Evolutionary conservation across 371 early-diverging fungal genomes (phyloP).

Genomic region (Nematocida sp.): DNA sequence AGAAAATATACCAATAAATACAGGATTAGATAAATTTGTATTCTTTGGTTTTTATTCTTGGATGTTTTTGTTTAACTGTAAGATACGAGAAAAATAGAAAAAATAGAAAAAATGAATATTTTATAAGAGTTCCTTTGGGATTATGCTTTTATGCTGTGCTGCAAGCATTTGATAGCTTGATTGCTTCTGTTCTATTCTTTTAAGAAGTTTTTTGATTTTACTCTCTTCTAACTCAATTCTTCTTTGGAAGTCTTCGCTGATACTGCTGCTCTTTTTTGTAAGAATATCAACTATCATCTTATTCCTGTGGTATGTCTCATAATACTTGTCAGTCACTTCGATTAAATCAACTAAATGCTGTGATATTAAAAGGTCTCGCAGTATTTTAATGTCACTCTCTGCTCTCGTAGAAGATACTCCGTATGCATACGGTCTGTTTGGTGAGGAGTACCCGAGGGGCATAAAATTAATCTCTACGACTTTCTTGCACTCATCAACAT

Average conservation of each 20-base stretch:
- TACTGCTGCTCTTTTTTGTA: constrained; percentile 6
- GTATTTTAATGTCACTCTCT: constrained; percentile 37
- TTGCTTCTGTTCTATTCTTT: constrained; percentile 40
- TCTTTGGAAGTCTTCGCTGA: constrained; percentile 55
- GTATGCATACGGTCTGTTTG: constrained; percentile 60
- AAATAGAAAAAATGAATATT: too few relatives aligned
- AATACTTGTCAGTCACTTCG: constrained; percentile 64
- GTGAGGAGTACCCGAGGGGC: constrained; percentile 32
- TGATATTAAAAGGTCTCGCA: constrained; percentile 61
- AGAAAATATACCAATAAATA: too few relatives aligned
- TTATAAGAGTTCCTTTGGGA: constrained; percentile 23
- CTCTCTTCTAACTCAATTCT: constrained; percentile 37
- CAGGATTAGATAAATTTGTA: too few relatives aligned
- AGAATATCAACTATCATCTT: constrained; percentile 50
- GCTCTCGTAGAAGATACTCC: constrained; percentile 23
- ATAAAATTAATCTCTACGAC: constrained; percentile 51
- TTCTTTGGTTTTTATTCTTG: too few relatives aligned
- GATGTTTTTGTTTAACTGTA: too few relatives aligned
- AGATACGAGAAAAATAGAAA: too few relatives aligned
- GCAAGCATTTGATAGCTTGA: constrained; percentile 43
- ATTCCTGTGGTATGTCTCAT: constrained; percentile 48
- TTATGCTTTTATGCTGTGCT: constrained; percentile 17
- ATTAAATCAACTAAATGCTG: constrained; percentile 59
- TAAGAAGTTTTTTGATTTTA: constrained; percentile 19
- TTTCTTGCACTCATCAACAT: constrained; percentile 44